Evolutionary conservation across 2,329 filamentous ascomycete species (phyloP).

Genomic region (Microsporum ferrugineum): DNA sequence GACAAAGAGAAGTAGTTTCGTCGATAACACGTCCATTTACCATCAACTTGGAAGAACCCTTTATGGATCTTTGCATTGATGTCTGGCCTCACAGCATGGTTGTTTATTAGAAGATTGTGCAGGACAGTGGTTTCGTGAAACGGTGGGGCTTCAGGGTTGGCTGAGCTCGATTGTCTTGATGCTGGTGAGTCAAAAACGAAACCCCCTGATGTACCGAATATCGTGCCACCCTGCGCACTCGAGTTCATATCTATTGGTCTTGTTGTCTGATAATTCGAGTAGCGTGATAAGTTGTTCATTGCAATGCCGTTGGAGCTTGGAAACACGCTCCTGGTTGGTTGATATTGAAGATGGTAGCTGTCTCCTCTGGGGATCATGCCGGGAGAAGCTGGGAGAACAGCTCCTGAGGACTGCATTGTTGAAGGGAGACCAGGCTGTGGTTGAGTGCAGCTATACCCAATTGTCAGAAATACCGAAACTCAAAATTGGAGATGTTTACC

Average conservation of each 20-base stretch:
- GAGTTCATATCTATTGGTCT: constrained; percentile 24
- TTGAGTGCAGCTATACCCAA: constrained; percentile 27
- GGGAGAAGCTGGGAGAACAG: constrained; percentile 20
- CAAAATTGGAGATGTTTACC: neutral
- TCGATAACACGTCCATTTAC: constrained; percentile 84
- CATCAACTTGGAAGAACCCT: constrained; percentile 70
- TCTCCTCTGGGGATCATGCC: constrained; percentile 31
- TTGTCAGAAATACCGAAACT: constrained; percentile 3
- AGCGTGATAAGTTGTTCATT: constrained; percentile 25
- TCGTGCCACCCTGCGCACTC: constrained; percentile 22
- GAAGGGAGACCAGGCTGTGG: constrained; percentile 38
- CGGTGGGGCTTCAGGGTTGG: constrained; percentile 31
- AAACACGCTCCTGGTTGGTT: constrained; percentile 17
- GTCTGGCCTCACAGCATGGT: constrained; percentile 50
- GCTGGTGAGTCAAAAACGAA: constrained; percentile 18
- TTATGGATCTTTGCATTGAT: constrained; percentile 77
- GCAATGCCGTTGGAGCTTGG: constrained; percentile 20
- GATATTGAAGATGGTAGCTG: constrained; percentile 19
- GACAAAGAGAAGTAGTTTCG: constrained; percentile 84
- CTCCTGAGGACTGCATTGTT: constrained; percentile 24
- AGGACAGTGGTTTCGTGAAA: constrained; percentile 32
- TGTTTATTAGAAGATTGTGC: constrained; percentile 26
- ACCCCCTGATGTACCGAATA: constrained; percentile 19
- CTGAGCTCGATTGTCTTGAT: constrained; percentile 21
- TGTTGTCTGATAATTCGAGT: constrained; percentile 25